Conservation (phyloP, 2,329 filamentous ascomycete genomes). For the Daldinia eschscholtzii region DNA sequence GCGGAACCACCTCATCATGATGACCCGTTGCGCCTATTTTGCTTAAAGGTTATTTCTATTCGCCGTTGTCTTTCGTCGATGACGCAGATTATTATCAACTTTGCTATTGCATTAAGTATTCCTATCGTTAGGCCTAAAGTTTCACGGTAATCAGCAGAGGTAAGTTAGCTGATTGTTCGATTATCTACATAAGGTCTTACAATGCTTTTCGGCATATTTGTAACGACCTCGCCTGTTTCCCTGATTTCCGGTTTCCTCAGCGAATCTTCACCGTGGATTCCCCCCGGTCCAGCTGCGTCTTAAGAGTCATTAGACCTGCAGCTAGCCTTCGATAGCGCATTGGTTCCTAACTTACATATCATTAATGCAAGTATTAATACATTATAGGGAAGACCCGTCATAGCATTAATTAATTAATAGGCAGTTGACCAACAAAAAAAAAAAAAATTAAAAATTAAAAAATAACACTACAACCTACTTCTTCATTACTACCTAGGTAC, state of each 20-base stretch:
- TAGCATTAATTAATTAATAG: background rate
- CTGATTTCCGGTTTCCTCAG: background rate
- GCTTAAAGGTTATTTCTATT: background rate
- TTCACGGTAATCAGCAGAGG: background rate
- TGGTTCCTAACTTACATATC: conserved; percentile 6
- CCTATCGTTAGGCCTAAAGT: too few species aligned
- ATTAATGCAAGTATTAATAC: conserved; percentile 11
- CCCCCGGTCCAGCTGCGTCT: conserved; percentile 27
- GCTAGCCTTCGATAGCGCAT: conserved; percentile 36
- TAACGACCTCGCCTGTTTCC: conserved; percentile 4
- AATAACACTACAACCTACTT: conserved; percentile 1
- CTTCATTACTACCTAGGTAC: conserved; percentile 1
- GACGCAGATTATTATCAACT: too few species aligned
- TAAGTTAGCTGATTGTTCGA: background rate
- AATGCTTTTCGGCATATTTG: conserved; percentile 1
- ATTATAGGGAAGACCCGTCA: too few species aligned
- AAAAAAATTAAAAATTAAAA: background rate
- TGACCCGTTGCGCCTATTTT: background rate
- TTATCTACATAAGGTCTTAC: background rate
- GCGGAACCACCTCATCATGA: conserved; percentile 8
- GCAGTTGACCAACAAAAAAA: background rate
- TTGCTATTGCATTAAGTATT: too few species aligned
- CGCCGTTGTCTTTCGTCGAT: background rate
- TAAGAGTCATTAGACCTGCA: conserved; percentile 36
- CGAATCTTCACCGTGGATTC: conserved; percentile 14